Conservation (phyloP, 75 land plant species). For the Larix kaempferi region DNA sequence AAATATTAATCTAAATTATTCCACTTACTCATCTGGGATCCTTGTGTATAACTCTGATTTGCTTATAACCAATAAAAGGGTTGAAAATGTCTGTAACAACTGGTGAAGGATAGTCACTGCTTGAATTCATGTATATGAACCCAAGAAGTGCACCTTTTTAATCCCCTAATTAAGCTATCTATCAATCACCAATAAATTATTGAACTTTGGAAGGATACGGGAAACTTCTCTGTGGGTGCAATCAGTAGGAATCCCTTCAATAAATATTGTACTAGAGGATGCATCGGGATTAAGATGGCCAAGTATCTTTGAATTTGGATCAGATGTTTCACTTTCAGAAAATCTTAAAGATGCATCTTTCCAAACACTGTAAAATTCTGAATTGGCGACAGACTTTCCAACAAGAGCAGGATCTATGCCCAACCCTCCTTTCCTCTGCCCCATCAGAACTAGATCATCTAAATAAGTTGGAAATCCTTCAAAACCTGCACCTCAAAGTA, state of each 20-base stretch:
- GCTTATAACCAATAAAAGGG: slow-evolving; percentile 72
- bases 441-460: slow-evolving; percentile 26
- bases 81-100: slow-evolving; percentile 59
- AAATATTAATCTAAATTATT: no score
- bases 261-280: slow-evolving; percentile 52
- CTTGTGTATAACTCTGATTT: slow-evolving; percentile 66
- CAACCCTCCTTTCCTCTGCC: slow-evolving; percentile 25
- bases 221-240: slow-evolving; percentile 69
- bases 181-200: neutral
- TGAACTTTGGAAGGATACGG: slow-evolving; percentile 44
- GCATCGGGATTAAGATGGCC: neutral
- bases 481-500: neutral
- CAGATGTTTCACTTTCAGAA: neutral
- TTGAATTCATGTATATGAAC: neutral
- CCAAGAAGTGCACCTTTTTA: neutral
- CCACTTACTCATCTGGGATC: slow-evolving; percentile 60
- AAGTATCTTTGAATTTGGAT: neutral
- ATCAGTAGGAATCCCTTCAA: slow-evolving; percentile 75
- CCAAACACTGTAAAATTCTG: slow-evolving; percentile 16
- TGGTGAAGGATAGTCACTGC: slow-evolving; percentile 20
- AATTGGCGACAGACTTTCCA: slow-evolving; percentile 13
- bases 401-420: neutral
- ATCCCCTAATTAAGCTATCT: neutral
- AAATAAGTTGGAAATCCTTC: neutral
- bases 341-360: slow-evolving; percentile 9